Conservation (phyloP, 2,329 filamentous ascomycete species). For the Teratosphaeria destructans region DNA sequence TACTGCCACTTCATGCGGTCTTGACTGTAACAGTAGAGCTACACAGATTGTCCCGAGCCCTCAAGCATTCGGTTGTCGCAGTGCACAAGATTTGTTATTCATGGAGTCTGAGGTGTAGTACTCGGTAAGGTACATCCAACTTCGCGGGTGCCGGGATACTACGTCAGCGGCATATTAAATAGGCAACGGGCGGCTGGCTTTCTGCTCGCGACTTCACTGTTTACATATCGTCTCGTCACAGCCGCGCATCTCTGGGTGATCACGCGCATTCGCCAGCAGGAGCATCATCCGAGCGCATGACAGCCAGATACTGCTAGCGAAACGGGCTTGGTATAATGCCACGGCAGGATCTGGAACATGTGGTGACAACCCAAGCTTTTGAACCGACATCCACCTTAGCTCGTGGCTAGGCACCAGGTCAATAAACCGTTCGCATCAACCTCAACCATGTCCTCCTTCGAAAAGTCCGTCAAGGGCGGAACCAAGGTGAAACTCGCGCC, state of each 20-base stretch:
- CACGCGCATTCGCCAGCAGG: not conserved
- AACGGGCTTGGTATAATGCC: not conserved
- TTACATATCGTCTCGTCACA: not conserved
- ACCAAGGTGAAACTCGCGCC: constrained; percentile 92
- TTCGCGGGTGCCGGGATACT: not conserved
- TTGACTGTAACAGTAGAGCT: constrained; percentile 24
- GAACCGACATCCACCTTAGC: not conserved
- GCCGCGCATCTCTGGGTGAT: not conserved
- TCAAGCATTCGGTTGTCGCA: not conserved
- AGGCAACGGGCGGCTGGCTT: not conserved
- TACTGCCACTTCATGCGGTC: constrained; percentile 12
- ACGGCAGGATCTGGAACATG: not conserved
- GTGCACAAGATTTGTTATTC: no score
- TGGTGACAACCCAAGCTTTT: not conserved
- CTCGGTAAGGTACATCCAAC: not conserved
- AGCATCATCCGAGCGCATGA: not conserved
- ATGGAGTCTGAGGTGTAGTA: no score
- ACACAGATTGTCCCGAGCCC: constrained; percentile 1
- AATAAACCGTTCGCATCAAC: not conserved
- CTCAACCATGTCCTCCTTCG: constrained; percentile 66
- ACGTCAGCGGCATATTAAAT: not conserved
- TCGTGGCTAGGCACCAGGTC: not conserved
- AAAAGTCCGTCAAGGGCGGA: constrained; percentile 98
- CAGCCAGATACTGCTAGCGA: not conserved
- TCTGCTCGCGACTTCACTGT: not conserved